Evolutionary conservation across 2,329 filamentous ascomycete genomes (phyloP).

Genomic region (Fusarium kyushuense): DNA sequence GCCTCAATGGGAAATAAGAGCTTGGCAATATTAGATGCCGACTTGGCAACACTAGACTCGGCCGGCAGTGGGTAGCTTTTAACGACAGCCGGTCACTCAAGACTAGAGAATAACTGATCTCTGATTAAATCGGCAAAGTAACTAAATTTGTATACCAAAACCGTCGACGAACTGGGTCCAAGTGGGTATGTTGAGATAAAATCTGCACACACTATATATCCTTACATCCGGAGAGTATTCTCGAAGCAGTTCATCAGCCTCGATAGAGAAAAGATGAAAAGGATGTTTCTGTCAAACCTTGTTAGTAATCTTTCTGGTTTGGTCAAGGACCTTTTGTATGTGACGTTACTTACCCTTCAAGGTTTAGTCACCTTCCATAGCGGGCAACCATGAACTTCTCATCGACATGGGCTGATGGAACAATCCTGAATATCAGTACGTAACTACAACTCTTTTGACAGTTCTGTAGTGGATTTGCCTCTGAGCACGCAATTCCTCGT

Average conservation of each 20-base stretch:
- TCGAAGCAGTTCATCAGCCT: too few relatives aligned
- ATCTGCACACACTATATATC: conserved; percentile 9
- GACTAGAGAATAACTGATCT: neutral
- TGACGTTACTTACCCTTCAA: conserved; percentile 26
- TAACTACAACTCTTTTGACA: conserved; percentile 25
- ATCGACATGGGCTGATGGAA: conserved; percentile 22
- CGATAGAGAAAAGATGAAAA: too few relatives aligned
- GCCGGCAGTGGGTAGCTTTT: neutral
- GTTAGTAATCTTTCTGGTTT: neutral
- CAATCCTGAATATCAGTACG: conserved; percentile 21
- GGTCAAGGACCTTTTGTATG: conserved; percentile 2
- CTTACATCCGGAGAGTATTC: neutral
- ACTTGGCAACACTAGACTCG: conserved; percentile 23
- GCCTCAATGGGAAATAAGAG: neutral
- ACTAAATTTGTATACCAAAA: neutral
- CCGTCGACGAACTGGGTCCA: conserved; percentile 24
- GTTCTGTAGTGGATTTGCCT: conserved; percentile 36
- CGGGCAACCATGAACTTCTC: conserved; percentile 18
- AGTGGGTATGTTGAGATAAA: neutral
- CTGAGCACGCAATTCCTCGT: conserved; percentile 49
- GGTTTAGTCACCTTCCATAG: conserved; percentile 29
- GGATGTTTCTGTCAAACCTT: neutral
- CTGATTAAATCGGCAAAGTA: neutral
- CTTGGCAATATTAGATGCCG: conserved; percentile 19
- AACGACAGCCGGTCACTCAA: neutral